A percentile compares a stretch with the other conserved stretches of the same genome.
phyloP scores from a whole-genome alignment of 2,329 filamentous ascomycete species.

The Neonectria sp. region DNA sequence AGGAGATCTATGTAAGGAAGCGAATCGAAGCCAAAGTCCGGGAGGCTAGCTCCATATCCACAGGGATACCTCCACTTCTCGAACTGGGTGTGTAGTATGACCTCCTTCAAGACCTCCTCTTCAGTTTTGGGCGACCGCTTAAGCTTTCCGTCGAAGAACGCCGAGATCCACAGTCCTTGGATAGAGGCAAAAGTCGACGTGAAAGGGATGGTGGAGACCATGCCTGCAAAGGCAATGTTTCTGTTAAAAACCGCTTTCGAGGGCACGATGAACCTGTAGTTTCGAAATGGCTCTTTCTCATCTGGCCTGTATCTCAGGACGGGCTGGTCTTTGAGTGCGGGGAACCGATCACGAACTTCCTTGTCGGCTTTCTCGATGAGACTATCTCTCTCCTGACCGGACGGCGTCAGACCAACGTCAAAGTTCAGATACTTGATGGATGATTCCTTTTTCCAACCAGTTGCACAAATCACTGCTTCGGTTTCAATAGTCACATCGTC shows the following conservation, averaged over 20 bases:
- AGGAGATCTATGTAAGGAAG: slow-evolving; percentile 70
- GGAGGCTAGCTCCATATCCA: slow-evolving; percentile 72
- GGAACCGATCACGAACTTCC: slow-evolving; percentile 34
- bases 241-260: slow-evolving; percentile 33
- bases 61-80: slow-evolving; percentile 77
- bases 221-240: slow-evolving; percentile 52
- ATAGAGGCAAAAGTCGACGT: slow-evolving; percentile 50
- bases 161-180: slow-evolving; percentile 68
- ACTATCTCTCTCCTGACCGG: too few species aligned
- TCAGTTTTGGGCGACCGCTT: slow-evolving; percentile 53
- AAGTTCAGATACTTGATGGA: slow-evolving; percentile 57
- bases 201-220: slow-evolving; percentile 47
- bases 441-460: slow-evolving; percentile 65
- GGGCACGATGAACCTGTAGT: slow-evolving; percentile 46
- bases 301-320: slow-evolving; percentile 31
- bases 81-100: slow-evolving; percentile 76
- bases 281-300: slow-evolving; percentile 37
- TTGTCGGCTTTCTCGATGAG: slow-evolving; percentile 8
- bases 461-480: slow-evolving; percentile 65
- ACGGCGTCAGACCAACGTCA: too few species aligned
- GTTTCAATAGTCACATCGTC: slow-evolving; percentile 52
- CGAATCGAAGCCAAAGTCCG: slow-evolving; percentile 84
- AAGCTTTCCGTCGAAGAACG: slow-evolving; percentile 68
- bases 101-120: slow-evolving; percentile 62
- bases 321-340: slow-evolving; percentile 36